Evolutionary conservation across 2,329 filamentous ascomycete species (phyloP).

Genomic region (Laburnicola sp.): DNA sequence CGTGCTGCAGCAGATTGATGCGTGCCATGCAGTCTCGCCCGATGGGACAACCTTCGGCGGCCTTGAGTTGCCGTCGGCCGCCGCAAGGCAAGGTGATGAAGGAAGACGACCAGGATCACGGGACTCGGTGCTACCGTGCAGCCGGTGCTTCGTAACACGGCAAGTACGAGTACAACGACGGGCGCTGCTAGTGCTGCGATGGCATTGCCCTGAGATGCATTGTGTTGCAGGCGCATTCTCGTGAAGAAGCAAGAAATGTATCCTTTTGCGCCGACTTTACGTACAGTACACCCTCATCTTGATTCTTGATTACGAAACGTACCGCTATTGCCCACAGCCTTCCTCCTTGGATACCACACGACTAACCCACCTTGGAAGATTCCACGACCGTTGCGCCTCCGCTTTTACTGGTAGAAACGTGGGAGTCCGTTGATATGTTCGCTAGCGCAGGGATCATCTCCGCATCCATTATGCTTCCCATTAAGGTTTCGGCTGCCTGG

Average conservation of each 20-base stretch:
- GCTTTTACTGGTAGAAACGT: not conserved
- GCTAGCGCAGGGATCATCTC: constrained; percentile 5
- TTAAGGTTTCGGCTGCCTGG: not conserved
- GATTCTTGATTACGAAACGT: too few relatives aligned
- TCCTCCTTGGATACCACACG: not conserved
- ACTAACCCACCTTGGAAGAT: constrained; percentile 5
- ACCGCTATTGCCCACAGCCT: not conserved
- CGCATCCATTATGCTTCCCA: not conserved
- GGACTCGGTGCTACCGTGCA: not conserved
- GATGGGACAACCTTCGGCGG: not conserved
- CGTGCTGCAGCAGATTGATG: too few relatives aligned
- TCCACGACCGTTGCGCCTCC: constrained; percentile 3
- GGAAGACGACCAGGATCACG: constrained; percentile 2
- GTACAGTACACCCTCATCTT: too few relatives aligned
- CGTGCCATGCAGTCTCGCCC: too few relatives aligned
- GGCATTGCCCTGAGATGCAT: not conserved
- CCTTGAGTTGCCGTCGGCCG: constrained; percentile 2
- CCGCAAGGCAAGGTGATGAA: not conserved
- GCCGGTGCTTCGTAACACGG: not conserved
- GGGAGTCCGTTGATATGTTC: not conserved
- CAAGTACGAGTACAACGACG: not conserved
- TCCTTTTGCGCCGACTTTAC: too few relatives aligned
- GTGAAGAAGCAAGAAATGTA: not conserved
- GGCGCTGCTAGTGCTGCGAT: not conserved
- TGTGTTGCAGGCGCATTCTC: too few relatives aligned